Percentiles rank a stretch among this genome's conserved stretches.
These are phyloP conservation scores for Didymella keratinophila DNA, from an alignment of 2,329 filamentous ascomycete species.

Conservation along the genomic window DNA sequence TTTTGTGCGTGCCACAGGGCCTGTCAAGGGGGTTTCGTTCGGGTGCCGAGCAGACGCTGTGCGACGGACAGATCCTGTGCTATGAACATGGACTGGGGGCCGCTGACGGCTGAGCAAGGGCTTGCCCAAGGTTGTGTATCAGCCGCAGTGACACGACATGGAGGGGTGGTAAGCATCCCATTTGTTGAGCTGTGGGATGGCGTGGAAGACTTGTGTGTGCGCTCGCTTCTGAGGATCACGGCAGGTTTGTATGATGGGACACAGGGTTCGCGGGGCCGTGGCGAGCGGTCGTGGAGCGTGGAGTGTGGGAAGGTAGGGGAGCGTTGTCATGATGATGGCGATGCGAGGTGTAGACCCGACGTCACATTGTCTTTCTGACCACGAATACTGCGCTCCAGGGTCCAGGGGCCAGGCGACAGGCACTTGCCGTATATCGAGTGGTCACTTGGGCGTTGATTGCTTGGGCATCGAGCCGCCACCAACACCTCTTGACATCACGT, in stretches of 20 bases:
- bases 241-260: not conserved
- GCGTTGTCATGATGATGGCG: not conserved
- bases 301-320: not conserved
- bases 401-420: not conserved
- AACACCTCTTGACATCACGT: constrained; percentile 1
- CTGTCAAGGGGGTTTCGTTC: constrained; percentile 14
- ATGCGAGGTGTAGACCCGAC: not conserved
- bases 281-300: constrained; percentile 4
- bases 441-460: not conserved
- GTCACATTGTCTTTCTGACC: not conserved
- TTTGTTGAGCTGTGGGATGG: constrained; percentile 1
- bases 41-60: constrained; percentile 1
- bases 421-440: not conserved
- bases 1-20: constrained; percentile 8
- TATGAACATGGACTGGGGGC: not conserved
- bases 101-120: no score
- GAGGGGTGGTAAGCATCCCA: constrained; percentile 2
- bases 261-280: not conserved
- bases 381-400: not conserved
- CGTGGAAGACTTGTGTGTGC: constrained; percentile 1
- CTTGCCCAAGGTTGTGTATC: constrained; percentile 1
- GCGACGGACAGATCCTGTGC: constrained; percentile 3
- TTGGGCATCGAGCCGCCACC: not conserved
- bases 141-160: constrained; percentile 6
- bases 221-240: constrained; percentile 13